Conservation (phyloP, 1,139 yeast genomes). For the Kodamaea derodonti region DNA sequence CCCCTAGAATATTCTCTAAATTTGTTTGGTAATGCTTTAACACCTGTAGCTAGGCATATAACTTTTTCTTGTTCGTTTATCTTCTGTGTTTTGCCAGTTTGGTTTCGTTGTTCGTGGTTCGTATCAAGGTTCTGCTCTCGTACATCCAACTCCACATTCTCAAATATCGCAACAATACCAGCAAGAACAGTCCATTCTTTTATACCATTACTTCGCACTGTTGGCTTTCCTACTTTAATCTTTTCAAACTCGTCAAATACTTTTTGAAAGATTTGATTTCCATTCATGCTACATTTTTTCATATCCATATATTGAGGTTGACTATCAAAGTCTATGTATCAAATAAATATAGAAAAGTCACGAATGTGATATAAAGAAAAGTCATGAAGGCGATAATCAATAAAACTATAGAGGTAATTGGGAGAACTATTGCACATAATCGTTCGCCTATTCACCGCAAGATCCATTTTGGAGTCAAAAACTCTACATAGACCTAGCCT, state of each 20-base stretch:
- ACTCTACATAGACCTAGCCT: too few species aligned
- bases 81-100: not conserved
- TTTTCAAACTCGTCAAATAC: constrained; percentile 19
- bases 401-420: too few species aligned
- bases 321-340: not conserved
- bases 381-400: too few species aligned
- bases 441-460: too few species aligned
- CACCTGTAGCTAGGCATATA: constrained; percentile 72
- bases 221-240: constrained; percentile 52
- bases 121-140: not conserved
- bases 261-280: constrained; percentile 8
- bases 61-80: constrained; percentile 18
- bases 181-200: constrained; percentile 85
- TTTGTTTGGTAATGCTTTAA: constrained; percentile 66
- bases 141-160: constrained; percentile 4
- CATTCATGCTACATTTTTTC: constrained; percentile 3
- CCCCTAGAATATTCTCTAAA: constrained; percentile 48
- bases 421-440: too few species aligned
- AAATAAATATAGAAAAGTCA: too few species aligned
- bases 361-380: too few species aligned
- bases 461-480: too few species aligned
- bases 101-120: too few species aligned
- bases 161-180: constrained; percentile 53
- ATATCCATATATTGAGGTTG: too few species aligned
- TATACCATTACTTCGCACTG: constrained; percentile 54